Evolutionary conservation across 2,329 filamentous ascomycete genomes (phyloP).

Genomic region (Aspergillus felis): DNA sequence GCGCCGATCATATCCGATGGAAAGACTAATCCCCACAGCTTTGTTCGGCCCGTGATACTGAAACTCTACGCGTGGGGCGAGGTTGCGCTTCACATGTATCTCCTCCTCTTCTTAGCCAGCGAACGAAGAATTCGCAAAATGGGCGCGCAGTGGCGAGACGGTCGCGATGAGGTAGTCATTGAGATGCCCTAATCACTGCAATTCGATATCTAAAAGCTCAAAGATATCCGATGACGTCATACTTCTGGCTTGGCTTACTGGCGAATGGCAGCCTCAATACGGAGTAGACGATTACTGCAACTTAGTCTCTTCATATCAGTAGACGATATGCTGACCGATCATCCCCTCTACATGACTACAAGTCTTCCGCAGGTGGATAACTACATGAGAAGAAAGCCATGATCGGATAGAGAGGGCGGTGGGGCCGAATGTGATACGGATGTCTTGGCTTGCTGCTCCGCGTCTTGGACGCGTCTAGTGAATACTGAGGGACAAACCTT

Average conservation of each 20-base stretch:
- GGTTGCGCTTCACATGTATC: conserved; percentile 66
- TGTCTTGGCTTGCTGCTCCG: not conserved
- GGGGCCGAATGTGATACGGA: not conserved
- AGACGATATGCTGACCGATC: not conserved
- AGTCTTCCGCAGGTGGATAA: not conserved
- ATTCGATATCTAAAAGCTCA: not conserved
- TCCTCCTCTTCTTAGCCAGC: conserved; percentile 71
- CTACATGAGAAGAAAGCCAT: not conserved
- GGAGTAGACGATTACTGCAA: not conserved
- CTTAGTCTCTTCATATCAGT: not conserved
- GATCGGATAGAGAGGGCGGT: not conserved
- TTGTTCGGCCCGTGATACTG: conserved; percentile 40
- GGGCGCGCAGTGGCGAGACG: conserved; percentile 64
- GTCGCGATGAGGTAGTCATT: conserved; percentile 53
- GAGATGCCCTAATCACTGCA: conserved; percentile 39
- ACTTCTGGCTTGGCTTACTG: not conserved
- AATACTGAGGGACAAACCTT: not conserved
- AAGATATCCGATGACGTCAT: not conserved
- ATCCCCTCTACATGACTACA: not conserved
- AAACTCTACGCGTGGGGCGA: conserved; percentile 76
- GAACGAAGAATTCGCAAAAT: conserved; percentile 57
- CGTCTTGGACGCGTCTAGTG: not conserved
- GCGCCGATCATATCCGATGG: not conserved
- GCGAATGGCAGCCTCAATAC: conserved; percentile 3
- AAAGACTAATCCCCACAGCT: not conserved